A percentile compares a stretch with the other conserved stretches of the same genome.
Evolutionary conservation across 129 eudicot species (phyloP).

Genomic region (Helichrysum umbraculigerum): DNA sequence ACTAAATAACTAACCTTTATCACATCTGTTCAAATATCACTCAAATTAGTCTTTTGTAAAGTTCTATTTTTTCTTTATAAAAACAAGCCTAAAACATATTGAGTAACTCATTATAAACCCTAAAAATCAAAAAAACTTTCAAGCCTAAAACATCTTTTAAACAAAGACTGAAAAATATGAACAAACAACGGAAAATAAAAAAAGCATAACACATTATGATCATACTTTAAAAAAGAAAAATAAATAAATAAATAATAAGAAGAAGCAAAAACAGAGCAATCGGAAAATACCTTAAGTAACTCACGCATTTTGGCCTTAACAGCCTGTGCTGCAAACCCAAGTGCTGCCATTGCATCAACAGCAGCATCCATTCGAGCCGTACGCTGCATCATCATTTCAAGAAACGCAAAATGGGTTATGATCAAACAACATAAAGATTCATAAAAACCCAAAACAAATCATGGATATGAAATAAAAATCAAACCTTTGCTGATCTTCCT

Average conservation of each 20-base stretch:
- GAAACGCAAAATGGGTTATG: conserved; percentile 12
- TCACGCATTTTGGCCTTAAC: conserved; percentile 27
- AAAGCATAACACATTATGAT: not conserved
- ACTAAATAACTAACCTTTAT: too few relatives aligned
- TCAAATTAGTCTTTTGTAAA: not conserved
- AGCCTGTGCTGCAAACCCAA: conserved; percentile 34
- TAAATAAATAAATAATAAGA: not conserved
- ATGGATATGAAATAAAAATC: not conserved
- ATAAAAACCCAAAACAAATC: not conserved
- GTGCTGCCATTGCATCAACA: conserved; percentile 52
- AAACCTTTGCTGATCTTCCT: conserved; percentile 23
- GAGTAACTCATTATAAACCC: not conserved
- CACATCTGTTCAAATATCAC: too few relatives aligned
- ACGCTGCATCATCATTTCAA: conserved; percentile 27
- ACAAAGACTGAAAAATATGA: not conserved
- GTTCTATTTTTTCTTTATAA: not conserved
- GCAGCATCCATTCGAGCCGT: conserved; percentile 53
- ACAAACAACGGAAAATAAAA: not conserved
- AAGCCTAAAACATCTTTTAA: not conserved
- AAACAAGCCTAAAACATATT: not conserved
- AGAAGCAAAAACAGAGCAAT: conserved; percentile 17
- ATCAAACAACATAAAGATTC: not conserved
- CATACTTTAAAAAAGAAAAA: not conserved
- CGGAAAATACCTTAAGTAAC: conserved; percentile 39
- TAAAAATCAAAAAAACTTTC: too few relatives aligned